Percentiles rank a stretch among this genome's conserved stretches.
Conservation (phyloP, 306 rosid species). For the Herpetospermum pedunculosum region DNA sequence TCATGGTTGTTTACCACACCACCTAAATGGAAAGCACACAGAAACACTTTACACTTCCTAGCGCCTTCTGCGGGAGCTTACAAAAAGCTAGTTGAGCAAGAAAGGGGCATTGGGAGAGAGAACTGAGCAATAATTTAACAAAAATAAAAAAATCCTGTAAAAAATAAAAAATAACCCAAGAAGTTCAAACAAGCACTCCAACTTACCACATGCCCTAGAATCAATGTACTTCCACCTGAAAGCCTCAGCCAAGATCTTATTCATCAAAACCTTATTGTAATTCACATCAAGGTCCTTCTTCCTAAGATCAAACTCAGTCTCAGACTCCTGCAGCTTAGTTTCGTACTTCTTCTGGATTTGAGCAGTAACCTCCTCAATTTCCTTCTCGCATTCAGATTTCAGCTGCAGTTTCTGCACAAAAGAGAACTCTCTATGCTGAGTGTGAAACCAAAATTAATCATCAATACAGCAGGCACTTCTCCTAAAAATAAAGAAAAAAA, state of each 20-base stretch:
- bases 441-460: conserved; percentile 2
- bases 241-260: conserved; percentile 52
- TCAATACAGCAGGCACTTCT: not conserved
- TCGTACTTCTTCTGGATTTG: conserved; percentile 48
- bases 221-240: conserved; percentile 46
- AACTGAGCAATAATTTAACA: not conserved
- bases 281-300: conserved; percentile 33
- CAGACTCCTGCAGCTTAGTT: conserved; percentile 28
- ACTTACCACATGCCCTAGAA: conserved; percentile 18
- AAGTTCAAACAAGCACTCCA: not conserved
- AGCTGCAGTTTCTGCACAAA: conserved; percentile 50
- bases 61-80: not conserved
- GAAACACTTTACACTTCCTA: not conserved
- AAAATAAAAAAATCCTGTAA: not conserved
- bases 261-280: conserved; percentile 24
- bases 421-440: conserved; percentile 12
- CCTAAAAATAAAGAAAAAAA: not conserved
- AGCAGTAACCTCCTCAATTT: conserved; percentile 31
- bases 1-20: not conserved
- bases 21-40: not conserved
- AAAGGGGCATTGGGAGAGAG: not conserved
- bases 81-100: not conserved
- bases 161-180: not conserved
- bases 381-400: conserved; percentile 45
- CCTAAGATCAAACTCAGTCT: conserved; percentile 22